Percentiles rank a stretch among this genome's conserved stretches.
phyloP scores from a whole-genome alignment of 192 early-diverging fungal species.

The Backusella circina region DNA sequence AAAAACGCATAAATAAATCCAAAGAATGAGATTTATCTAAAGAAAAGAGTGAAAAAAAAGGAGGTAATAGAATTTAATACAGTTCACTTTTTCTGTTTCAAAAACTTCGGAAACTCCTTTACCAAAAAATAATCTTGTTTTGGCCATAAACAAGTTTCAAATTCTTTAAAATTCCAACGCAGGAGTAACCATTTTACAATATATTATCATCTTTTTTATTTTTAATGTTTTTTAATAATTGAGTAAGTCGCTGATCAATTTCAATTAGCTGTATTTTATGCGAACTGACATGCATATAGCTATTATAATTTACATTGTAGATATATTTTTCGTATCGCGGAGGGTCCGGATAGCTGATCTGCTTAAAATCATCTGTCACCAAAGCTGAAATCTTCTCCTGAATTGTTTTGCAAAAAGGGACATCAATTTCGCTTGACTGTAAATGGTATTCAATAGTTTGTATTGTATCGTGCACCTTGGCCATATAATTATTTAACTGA shows the following conservation, averaged over 20 bases:
- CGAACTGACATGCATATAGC: not conserved
- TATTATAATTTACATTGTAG: not conserved
- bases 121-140: not conserved
- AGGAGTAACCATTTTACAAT: not conserved
- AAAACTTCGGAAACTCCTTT: not conserved
- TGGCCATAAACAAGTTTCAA: not conserved
- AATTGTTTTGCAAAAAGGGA: not conserved
- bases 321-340: not conserved
- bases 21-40: not conserved
- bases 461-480: not conserved
- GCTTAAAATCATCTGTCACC: not conserved
- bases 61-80: slow-evolving; percentile 1
- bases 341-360: not conserved
- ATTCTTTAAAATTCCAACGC: not conserved
- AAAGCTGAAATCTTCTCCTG: not conserved
- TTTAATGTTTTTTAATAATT: not conserved
- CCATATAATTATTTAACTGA: not conserved
- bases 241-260: not conserved
- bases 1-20: not conserved
- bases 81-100: not conserved
- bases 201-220: not conserved
- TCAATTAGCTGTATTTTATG: not conserved
- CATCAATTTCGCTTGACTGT: not conserved
- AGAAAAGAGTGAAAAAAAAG: not conserved
- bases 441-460: not conserved